Evolutionary conservation across 2,329 filamentous ascomycete species (phyloP).

Genomic region (Aspergillus pseudoviridinutans): DNA sequence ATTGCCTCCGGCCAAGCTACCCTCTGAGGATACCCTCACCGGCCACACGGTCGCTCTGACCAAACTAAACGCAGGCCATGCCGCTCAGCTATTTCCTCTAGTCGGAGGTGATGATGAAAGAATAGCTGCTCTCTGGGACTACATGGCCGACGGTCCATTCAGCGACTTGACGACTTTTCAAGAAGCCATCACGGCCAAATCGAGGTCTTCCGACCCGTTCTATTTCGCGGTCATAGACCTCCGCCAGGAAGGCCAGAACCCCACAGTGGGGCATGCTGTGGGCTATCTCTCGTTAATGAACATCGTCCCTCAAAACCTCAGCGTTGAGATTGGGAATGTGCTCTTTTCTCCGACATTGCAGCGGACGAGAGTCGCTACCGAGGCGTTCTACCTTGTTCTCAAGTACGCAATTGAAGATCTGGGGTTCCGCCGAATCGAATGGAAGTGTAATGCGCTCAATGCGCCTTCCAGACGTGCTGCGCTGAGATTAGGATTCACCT

Average conservation of each 20-base stretch:
- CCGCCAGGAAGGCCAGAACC: conserved; percentile 10
- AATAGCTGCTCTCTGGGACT: conserved; percentile 37
- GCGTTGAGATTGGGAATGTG: conserved; percentile 57
- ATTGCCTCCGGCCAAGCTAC: conserved; percentile 6
- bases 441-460: conserved; percentile 61
- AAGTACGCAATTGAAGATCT: conserved; percentile 52
- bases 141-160: conserved; percentile 39
- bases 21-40: conserved; percentile 7
- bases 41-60: conserved; percentile 28
- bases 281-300: conserved; percentile 45
- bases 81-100: conserved; percentile 26
- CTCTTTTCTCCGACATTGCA: conserved; percentile 50
- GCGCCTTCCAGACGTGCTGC: conserved; percentile 53
- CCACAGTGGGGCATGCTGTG: conserved; percentile 31
- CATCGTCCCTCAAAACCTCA: conserved; percentile 46
- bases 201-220: conserved; percentile 32
- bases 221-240: conserved; percentile 46
- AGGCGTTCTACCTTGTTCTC: conserved; percentile 56
- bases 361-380: conserved; percentile 54
- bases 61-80: conserved; percentile 24
- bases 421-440: conserved; percentile 57
- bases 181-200: conserved; percentile 18
- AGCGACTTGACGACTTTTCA: conserved; percentile 26
- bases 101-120: conserved; percentile 22
- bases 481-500: conserved; percentile 54